These are phyloP conservation scores for Candida tammaniensis DNA, from an alignment of 805 yeast species.

Conservation along the genomic window DNA sequence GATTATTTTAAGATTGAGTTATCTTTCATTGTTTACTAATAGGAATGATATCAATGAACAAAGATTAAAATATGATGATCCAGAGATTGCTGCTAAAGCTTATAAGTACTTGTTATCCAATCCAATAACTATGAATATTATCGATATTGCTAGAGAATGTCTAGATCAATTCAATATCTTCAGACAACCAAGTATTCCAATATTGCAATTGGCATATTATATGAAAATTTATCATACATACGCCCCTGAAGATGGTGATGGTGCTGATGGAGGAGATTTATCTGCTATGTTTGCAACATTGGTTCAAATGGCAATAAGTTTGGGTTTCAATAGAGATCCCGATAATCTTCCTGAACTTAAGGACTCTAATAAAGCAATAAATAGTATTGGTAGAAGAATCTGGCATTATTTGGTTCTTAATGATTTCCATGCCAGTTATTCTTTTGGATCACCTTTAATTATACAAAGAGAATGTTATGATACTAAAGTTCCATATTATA, in stretches of 20 bases:
- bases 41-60: conserved; percentile 26
- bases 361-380: conserved; percentile 22
- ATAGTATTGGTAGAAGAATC: conserved; percentile 54
- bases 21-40: conserved; percentile 37
- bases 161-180: conserved; percentile 52
- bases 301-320: conserved; percentile 36
- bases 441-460: conserved; percentile 47
- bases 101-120: conserved; percentile 40
- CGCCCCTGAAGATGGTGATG: conserved; percentile 43
- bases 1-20: conserved; percentile 39
- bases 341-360: conserved; percentile 24
- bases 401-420: conserved; percentile 51
- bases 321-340: conserved; percentile 42
- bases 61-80: conserved; percentile 20
- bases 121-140: conserved; percentile 45
- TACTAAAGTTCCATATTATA: conserved; percentile 47
- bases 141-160: conserved; percentile 53
- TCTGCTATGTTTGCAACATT: conserved; percentile 25
- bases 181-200: conserved; percentile 29
- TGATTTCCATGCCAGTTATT: conserved; percentile 45
- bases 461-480: conserved; percentile 44
- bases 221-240: conserved; percentile 28
- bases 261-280: conserved; percentile 38
- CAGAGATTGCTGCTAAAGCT: conserved; percentile 21
- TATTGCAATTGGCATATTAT: conserved; percentile 29